phyloP scores from a whole-genome alignment of 1,139 yeast genomes.

The Pneumocystis sp. region DNA sequence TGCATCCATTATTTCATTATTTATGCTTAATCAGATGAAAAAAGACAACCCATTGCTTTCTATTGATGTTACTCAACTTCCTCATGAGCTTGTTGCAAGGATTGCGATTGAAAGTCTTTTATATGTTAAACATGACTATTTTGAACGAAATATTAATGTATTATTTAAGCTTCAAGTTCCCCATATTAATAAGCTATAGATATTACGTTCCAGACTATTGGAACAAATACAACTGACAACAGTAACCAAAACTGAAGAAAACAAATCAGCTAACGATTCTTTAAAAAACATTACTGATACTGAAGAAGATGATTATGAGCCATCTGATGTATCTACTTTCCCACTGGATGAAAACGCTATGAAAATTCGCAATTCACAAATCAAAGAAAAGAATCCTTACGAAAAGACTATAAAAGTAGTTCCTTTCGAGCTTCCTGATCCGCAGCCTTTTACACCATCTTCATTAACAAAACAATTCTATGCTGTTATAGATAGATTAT shows the following conservation, averaged over 20 bases:
- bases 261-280: not conserved
- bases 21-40: not conserved
- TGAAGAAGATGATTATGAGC: slow-evolving; percentile 19
- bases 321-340: slow-evolving; percentile 10
- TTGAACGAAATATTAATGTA: not conserved
- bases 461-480: slow-evolving; percentile 9
- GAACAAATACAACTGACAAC: not conserved
- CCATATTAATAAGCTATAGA: not conserved
- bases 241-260: slow-evolving; percentile 14
- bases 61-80: not conserved
- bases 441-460: slow-evolving; percentile 8
- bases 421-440: slow-evolving; percentile 8
- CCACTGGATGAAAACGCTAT: not conserved
- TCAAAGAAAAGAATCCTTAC: not conserved
- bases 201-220: not conserved
- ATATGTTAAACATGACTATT: not conserved
- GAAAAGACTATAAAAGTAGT: not conserved
- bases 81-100: not conserved
- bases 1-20: not conserved
- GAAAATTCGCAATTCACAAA: not conserved
- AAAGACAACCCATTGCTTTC: not conserved
- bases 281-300: slow-evolving; percentile 1
- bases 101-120: not conserved
- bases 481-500: slow-evolving; percentile 3
- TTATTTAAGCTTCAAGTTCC: not conserved